Evolutionary conservation across 1,284 basidiomycete species (phyloP), one percentile per base, ranked within the genome.

Genomic region (Irpex rosettiformis): DNA sequence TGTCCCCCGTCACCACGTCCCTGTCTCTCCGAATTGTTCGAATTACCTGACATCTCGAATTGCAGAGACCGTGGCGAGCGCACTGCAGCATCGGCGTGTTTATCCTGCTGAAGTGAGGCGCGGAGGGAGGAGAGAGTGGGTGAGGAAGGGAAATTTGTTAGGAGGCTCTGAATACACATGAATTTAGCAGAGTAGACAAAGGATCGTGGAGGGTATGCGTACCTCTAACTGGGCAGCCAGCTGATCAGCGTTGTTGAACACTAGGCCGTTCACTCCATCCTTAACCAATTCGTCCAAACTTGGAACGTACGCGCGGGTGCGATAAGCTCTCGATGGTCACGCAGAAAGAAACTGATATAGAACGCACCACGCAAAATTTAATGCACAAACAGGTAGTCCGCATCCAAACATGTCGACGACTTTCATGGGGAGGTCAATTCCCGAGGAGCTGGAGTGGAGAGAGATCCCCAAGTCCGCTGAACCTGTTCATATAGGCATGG

Each of bases 351-450:
- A 10, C 43, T 18, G 43, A 8, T 10, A 47, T 47, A n/a, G 13
- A 28, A 64, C 85, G 30, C 63, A 94, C 93, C 91, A 97, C 40
- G 80, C 77, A 70, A 98, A 99, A 47, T 88, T 80, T 6, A 95
- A 79, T 0, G 97, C 96, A 62, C 96, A 91, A 3, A 98, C 97
- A 0, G 96, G 96, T 55, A 98, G 77, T 1, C 87, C 89, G 65
- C 95, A 98, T 0, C 97, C 97, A 73, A 99, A 97, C 97, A 99
- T 98, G 72, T 99, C 97, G 2, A 99, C 96, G 7, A 99, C 89
- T 74, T 99, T 99, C 97, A 99, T 99, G 1, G 97, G 97, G 55
- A 99, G 77, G 73, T 99, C 97, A 49, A 96, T 75, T 0, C 85
- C 91, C 0, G 93, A 96, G 0, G 93, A 95, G 70, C 92, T 94